These are phyloP conservation scores for Aquilaria sinensis DNA, from an alignment of 345 rosid genomes.

Conservation along the genomic window DNA sequence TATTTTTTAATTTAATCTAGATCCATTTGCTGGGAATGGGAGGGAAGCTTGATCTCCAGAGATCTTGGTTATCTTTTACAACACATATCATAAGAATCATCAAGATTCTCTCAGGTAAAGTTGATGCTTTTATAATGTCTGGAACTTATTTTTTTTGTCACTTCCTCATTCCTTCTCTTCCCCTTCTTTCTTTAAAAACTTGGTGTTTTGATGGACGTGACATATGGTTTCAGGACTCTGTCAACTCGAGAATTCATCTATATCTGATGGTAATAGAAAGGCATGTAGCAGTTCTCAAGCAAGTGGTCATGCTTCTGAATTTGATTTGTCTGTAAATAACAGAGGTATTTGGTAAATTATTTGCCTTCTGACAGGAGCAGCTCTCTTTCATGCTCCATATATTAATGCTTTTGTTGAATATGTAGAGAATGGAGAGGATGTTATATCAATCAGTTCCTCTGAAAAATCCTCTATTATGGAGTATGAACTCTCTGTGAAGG, in stretches of 20 bases:
- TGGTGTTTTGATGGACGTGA: conserved; percentile 19
- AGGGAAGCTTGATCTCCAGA: conserved; percentile 34
- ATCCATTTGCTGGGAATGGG: conserved; percentile 81
- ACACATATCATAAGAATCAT: conserved; percentile 49
- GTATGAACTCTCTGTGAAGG: conserved; percentile 31
- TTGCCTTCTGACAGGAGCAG: conserved; percentile 9
- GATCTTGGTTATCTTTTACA: conserved; percentile 42
- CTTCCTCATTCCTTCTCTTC: not conserved
- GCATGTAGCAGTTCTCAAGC: conserved; percentile 30
- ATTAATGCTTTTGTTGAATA: conserved; percentile 17
- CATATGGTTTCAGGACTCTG: conserved; percentile 44
- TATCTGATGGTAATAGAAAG: conserved; percentile 20
- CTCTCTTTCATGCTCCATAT: conserved; percentile 7
- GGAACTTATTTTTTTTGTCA: not conserved
- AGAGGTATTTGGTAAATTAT: conserved; percentile 37
- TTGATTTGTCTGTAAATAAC: conserved; percentile 28
- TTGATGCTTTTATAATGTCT: not conserved
- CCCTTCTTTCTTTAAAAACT: conserved; percentile 1
- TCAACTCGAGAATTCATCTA: conserved; percentile 26
- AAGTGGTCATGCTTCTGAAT: conserved; percentile 25
- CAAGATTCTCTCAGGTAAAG: conserved; percentile 76
- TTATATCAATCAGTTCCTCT: conserved; percentile 39
- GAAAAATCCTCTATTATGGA: conserved; percentile 27
- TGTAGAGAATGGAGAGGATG: conserved; percentile 44
- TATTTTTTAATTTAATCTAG: conserved; percentile 27